Evolutionary conservation across 1,284 basidiomycete genomes (phyloP).

Genomic region (Sporisorium sorghi): DNA sequence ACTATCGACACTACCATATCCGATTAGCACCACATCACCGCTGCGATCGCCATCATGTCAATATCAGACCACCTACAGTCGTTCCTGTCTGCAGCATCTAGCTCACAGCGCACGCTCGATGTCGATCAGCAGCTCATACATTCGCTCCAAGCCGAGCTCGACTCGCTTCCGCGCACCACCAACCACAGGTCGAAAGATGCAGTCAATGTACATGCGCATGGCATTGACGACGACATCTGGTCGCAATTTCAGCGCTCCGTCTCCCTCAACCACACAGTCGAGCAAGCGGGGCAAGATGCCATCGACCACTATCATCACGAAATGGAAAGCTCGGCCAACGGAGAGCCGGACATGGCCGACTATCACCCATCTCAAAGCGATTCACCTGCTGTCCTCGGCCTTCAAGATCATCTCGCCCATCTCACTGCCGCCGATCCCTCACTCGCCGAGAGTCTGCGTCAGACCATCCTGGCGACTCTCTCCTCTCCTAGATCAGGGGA

Average conservation of each 20-base stretch:
- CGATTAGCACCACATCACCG: neutral
- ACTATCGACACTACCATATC: no score
- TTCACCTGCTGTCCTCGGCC: constrained; percentile 19
- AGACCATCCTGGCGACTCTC: constrained; percentile 24
- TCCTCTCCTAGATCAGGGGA: constrained; percentile 70
- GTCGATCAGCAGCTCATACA: constrained; percentile 40
- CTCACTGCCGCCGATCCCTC: constrained; percentile 26
- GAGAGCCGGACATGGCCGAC: constrained; percentile 3
- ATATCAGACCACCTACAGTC: constrained; percentile 36
- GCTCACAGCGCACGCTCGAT: constrained; percentile 46
- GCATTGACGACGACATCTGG: constrained; percentile 18
- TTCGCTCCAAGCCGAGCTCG: constrained; percentile 29
- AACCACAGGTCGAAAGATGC: constrained; percentile 1
- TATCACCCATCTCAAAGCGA: constrained; percentile 9
- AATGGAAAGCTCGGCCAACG: constrained; percentile 16
- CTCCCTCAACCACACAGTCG: constrained; percentile 15
- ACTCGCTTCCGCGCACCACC: constrained; percentile 15
- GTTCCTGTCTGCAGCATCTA: constrained; percentile 33
- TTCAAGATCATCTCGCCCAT: constrained; percentile 38
- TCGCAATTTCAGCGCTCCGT: constrained; percentile 31
- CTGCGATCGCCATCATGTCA: constrained; percentile 10
- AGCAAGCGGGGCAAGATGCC: constrained; percentile 23
- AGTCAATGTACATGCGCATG: neutral
- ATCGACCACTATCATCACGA: constrained; percentile 27
- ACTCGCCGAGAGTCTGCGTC: constrained; percentile 38